Conservation (phyloP, 2,329 filamentous ascomycete genomes). For the Alternaria metachromatica region DNA sequence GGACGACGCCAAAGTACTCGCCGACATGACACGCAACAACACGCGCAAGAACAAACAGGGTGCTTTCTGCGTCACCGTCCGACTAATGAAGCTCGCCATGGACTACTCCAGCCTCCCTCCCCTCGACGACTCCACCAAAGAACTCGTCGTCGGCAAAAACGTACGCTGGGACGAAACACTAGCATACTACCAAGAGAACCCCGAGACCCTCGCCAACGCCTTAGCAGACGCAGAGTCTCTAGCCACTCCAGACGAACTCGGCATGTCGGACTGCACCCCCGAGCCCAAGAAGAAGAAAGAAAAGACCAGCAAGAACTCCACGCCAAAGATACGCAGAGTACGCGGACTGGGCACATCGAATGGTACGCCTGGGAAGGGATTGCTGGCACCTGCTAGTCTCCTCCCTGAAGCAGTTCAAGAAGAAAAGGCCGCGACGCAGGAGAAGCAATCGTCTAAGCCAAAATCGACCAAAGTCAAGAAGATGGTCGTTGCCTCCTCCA, state of each 20-base stretch:
- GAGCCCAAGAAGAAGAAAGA: slow-evolving; percentile 29
- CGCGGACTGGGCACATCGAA: slow-evolving; percentile 45
- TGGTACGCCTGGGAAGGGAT: slow-evolving; percentile 47
- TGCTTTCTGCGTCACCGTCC: slow-evolving; percentile 51
- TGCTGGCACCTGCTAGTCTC: slow-evolving; percentile 38
- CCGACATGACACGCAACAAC: slow-evolving; percentile 54
- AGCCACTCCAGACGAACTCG: slow-evolving; percentile 43
- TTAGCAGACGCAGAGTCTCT: slow-evolving; percentile 40
- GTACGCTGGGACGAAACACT: slow-evolving; percentile 58
- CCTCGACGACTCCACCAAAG: slow-evolving; percentile 18
- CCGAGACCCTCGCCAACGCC: slow-evolving; percentile 33
- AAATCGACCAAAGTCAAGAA: slow-evolving; percentile 32
- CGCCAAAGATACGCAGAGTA: slow-evolving; percentile 42
- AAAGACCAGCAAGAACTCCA: slow-evolving; percentile 36
- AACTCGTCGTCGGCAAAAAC: slow-evolving; percentile 35
- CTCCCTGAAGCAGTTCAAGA: slow-evolving; percentile 37
- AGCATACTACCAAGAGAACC: slow-evolving; percentile 53
- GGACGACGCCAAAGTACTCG: slow-evolving; percentile 57
- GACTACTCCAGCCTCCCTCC: slow-evolving; percentile 32
- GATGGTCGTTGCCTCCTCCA: slow-evolving; percentile 20
- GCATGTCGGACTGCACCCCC: slow-evolving; percentile 24
- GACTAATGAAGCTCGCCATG: slow-evolving; percentile 51
- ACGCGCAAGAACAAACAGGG: slow-evolving; percentile 60
- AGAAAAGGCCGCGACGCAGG: slow-evolving; percentile 25
- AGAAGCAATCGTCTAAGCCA: slow-evolving; percentile 24